These are phyloP conservation scores for Raddia guianensis DNA, from an alignment of 176 grass and related monocot genomes.

Conservation along the genomic window DNA sequence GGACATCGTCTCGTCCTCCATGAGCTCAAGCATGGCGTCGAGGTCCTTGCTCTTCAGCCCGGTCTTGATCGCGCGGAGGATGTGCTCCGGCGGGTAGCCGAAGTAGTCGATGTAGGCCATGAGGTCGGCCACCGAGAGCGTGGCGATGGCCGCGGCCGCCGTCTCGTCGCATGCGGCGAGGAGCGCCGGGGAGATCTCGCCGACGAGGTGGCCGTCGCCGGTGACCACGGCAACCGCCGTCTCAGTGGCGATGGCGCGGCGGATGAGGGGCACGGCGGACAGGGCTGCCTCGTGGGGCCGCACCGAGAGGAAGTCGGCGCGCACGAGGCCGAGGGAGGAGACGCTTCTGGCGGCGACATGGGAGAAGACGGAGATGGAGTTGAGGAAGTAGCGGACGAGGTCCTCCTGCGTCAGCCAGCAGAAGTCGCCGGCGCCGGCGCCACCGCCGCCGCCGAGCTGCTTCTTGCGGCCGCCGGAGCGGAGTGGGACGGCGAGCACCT, in stretches of 20 bases:
- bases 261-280: slow-evolving; percentile 68
- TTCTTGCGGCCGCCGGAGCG: slow-evolving; percentile 52
- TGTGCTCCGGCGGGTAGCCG: slow-evolving; percentile 59
- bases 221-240: slow-evolving; percentile 66
- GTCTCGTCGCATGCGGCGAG: slow-evolving; percentile 60
- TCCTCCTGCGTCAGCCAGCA: slow-evolving; percentile 90
- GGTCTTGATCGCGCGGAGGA: slow-evolving; percentile 55
- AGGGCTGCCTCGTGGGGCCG: slow-evolving; percentile 62
- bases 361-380: slow-evolving; percentile 78
- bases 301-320: slow-evolving; percentile 49
- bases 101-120: slow-evolving; percentile 75
- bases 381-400: slow-evolving; percentile 83
- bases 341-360: slow-evolving; percentile 63
- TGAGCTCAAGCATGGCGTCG: slow-evolving; percentile 61
- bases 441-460: slow-evolving; percentile 33
- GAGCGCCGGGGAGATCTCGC: slow-evolving; percentile 63
- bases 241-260: slow-evolving; percentile 48
- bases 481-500: slow-evolving; percentile 59
- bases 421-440: slow-evolving; percentile 38
- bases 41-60: slow-evolving; percentile 64
- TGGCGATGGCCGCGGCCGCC: slow-evolving; percentile 61
- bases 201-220: slow-evolving; percentile 55
- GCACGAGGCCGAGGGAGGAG: slow-evolving; percentile 69
- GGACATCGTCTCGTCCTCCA: slow-evolving; percentile 63
- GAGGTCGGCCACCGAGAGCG: slow-evolving; percentile 72